These are phyloP conservation scores for Astraeus odoratus DNA, from an alignment of 768 basidiomycete species.

Conservation along the genomic window DNA sequence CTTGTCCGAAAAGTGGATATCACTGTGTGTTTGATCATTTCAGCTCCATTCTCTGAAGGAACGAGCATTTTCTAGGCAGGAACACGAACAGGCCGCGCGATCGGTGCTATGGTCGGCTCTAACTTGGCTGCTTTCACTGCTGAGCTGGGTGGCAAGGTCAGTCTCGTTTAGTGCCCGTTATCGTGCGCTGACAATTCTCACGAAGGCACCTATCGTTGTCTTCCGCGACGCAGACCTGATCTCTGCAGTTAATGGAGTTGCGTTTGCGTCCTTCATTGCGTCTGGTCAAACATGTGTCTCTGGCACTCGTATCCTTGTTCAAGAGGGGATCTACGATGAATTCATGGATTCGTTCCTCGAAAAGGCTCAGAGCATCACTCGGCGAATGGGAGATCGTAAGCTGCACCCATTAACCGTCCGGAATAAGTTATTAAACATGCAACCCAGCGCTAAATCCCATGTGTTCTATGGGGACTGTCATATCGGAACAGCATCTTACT, in stretches of 20 bases:
- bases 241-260: slow-evolving; percentile 75
- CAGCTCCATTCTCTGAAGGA: neutral
- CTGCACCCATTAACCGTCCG: slow-evolving; percentile 8
- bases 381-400: slow-evolving; percentile 76
- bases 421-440: neutral
- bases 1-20: slow-evolving; percentile 76
- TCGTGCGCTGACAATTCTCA: slow-evolving; percentile 1
- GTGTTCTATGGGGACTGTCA: slow-evolving; percentile 77
- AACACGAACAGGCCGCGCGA: slow-evolving; percentile 64
- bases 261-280: slow-evolving; percentile 80
- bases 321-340: slow-evolving; percentile 57
- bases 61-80: slow-evolving; percentile 48
- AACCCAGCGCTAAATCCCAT: slow-evolving; percentile 56
- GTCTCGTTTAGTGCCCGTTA: slow-evolving; percentile 3
- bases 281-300: slow-evolving; percentile 92
- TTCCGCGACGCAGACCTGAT: slow-evolving; percentile 72
- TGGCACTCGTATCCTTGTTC: slow-evolving; percentile 76
- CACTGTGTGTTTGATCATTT: slow-evolving; percentile 44
- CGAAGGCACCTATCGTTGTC: slow-evolving; percentile 70
- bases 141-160: slow-evolving; percentile 80
- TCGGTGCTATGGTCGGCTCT: slow-evolving; percentile 66
- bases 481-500: slow-evolving; percentile 56
- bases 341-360: slow-evolving; percentile 58
- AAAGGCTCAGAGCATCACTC: slow-evolving; percentile 55
- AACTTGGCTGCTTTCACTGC: slow-evolving; percentile 76